Evolutionary conservation across 75 land plant genomes (phyloP), one percentile per base, ranked within the genome.

Genomic region (Adiantum capillusveneris): DNA sequence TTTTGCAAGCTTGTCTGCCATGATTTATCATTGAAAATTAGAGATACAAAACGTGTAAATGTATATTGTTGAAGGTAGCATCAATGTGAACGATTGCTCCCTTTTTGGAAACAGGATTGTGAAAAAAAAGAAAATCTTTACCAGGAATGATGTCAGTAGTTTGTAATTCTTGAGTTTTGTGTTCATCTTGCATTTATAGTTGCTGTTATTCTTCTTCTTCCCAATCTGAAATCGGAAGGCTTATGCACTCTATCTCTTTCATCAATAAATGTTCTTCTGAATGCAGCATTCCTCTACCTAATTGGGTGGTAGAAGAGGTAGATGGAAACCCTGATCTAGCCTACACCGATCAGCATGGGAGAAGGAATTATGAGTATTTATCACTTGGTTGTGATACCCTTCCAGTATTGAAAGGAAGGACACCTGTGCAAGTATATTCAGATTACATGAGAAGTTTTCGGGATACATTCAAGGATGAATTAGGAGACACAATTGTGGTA

Each of bases 381-480:
- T 88, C 94, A 3, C 75, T 88, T 27, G 94, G 94, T 18, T 88
- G 94, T 60, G 94, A 88, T 60, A 65, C 63, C 0, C 71, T 88
- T 18, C 89, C 94, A 0, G 89, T 82, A 11, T 67, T 88, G 24
- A 85, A 85, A 63, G 90, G 94, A 11, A 74, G 94, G 41, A 76
- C 90, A 0, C 94, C 94, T 11, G 75, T 85, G 25, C 90, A 88
- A 65, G 89, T 84, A 48, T 88, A 88, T 61, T 53, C 89, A 7
- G 94, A 88, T 46, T 88, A 79, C 81, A 88, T 88, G 94, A 81
- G 94, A 25, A 70, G 90, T 29, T 88, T 88, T 70, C 72, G 79
- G 31, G 90, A 88, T 49, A 72, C 44, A 44, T 88, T 88, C 70
- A 56, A 62, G 14, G 74, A 81, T 42, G 56, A 74, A 39, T 69